Conservation (phyloP, 495 filamentous ascomycete species). For the Aspergillus incahuasiensis region DNA sequence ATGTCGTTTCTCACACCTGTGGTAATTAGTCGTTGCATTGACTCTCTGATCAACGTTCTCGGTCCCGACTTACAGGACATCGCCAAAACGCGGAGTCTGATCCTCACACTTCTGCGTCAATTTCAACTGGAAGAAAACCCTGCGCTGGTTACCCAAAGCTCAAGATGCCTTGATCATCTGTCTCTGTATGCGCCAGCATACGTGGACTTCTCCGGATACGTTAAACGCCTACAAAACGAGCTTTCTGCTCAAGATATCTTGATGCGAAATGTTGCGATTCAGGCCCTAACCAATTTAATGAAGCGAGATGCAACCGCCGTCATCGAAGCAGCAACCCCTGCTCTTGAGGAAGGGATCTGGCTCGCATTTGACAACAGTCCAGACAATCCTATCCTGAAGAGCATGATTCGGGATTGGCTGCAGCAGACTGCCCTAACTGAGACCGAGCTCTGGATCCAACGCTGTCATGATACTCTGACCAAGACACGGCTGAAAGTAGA, state of each 20-base stretch:
- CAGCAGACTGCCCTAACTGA: slow-evolving; percentile 77
- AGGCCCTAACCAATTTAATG: slow-evolving; percentile 92
- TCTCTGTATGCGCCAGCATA: slow-evolving; percentile 86
- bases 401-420: slow-evolving; percentile 86
- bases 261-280: slow-evolving; percentile 74
- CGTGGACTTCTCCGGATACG: slow-evolving; percentile 77
- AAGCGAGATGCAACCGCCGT: slow-evolving; percentile 81
- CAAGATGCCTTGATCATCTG: slow-evolving; percentile 84
- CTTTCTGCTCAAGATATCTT: slow-evolving; percentile 61
- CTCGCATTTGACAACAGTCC: slow-evolving; percentile 74
- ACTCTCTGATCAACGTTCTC: slow-evolving; percentile 91
- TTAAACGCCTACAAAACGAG: slow-evolving; percentile 72
- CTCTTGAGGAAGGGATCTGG: slow-evolving; percentile 90
- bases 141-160: slow-evolving; percentile 68
- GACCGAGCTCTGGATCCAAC: slow-evolving; percentile 76
- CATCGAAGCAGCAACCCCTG: slow-evolving; percentile 62
- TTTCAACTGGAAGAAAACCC: slow-evolving; percentile 75
- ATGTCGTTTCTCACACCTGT: slow-evolving; percentile 74
- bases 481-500: slow-evolving; percentile 66
- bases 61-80: slow-evolving; percentile 94
- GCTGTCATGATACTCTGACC: slow-evolving; percentile 82
- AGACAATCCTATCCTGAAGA: slow-evolving; percentile 67
- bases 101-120: slow-evolving; percentile 78
- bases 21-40: slow-evolving; percentile 82
- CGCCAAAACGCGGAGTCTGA: slow-evolving; percentile 83